Conservation (phyloP, 352 stramenopile genomes). For the Phytopythium sindhum region DNA sequence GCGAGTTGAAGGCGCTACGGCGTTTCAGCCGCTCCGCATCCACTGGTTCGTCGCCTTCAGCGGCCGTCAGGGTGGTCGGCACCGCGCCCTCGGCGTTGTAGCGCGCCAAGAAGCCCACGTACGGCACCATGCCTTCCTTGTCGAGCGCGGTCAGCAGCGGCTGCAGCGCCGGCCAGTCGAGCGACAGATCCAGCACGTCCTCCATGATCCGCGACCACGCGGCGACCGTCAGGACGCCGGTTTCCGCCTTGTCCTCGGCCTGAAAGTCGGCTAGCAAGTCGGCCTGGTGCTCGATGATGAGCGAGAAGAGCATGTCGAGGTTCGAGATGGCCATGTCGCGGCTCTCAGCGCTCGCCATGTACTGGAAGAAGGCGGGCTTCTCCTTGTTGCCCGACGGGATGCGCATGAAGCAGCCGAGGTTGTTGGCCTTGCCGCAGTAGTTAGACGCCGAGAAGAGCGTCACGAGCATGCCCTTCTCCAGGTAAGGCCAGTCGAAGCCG, state of each 20-base stretch:
- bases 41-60: conserved; percentile 9
- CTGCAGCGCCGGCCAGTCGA: conserved; percentile 77
- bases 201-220: conserved; percentile 72
- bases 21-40: conserved; percentile 52
- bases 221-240: conserved; percentile 39
- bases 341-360: conserved; percentile 80
- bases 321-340: conserved; percentile 81
- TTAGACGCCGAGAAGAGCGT: conserved; percentile 87
- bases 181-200: conserved; percentile 69
- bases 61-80: conserved; percentile 14
- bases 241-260: conserved; percentile 39
- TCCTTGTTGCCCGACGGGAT: conserved; percentile 58
- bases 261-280: conserved; percentile 66
- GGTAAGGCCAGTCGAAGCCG: conserved; percentile 79
- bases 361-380: conserved; percentile 86
- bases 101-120: conserved; percentile 66
- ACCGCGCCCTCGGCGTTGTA: conserved; percentile 63
- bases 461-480: conserved; percentile 81
- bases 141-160: conserved; percentile 73
- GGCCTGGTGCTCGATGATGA: conserved; percentile 74
- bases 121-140: conserved; percentile 62
- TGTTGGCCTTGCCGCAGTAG: conserved; percentile 85
- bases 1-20: conserved; percentile 71
- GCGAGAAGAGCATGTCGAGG: conserved; percentile 78
- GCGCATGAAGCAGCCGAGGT: conserved; percentile 83